Percentiles rank a stretch among this genome's conserved stretches.
These are phyloP conservation scores for Pseudocercospora cruenta DNA, from an alignment of 2,329 filamentous ascomycete genomes.

Conservation along the genomic window DNA sequence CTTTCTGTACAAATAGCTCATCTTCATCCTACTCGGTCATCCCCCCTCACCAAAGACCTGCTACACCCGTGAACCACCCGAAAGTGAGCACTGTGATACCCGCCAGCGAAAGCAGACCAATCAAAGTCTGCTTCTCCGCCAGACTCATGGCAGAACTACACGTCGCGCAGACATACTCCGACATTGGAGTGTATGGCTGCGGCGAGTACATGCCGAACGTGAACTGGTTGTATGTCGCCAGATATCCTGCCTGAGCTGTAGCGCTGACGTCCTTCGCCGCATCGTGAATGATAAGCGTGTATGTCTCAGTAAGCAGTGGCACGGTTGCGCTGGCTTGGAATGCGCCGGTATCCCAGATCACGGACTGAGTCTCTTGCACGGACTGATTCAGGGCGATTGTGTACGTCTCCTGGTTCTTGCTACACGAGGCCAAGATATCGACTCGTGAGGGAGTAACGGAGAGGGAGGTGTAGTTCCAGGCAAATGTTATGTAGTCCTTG, in stretches of 20 bases:
- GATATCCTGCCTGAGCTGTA: conserved; percentile 57
- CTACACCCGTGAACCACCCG: conserved; percentile 54
- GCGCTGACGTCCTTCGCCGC: conserved; percentile 56
- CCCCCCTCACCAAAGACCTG: conserved; percentile 43
- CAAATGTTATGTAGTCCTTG: conserved; percentile 64
- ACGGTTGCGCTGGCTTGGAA: conserved; percentile 55
- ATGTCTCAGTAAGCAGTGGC: conserved; percentile 61
- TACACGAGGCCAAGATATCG: conserved; percentile 66
- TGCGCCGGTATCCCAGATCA: conserved; percentile 64
- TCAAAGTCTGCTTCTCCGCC: conserved; percentile 59
- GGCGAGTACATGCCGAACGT: conserved; percentile 66
- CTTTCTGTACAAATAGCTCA: conserved; percentile 16
- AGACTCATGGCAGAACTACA: conserved; percentile 59
- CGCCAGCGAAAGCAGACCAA: conserved; percentile 59
- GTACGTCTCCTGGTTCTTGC: conserved; percentile 61
- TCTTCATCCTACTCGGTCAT: neutral
- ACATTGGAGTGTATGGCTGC: conserved; percentile 55
- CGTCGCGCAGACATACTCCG: conserved; percentile 54
- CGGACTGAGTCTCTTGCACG: conserved; percentile 47
- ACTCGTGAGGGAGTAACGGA: conserved; percentile 61
- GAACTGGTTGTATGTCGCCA: conserved; percentile 56
- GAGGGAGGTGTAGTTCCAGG: conserved; percentile 71
- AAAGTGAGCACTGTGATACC: conserved; percentile 62
- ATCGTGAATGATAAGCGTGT: conserved; percentile 67
- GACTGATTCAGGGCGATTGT: conserved; percentile 64